Evolutionary conservation across 2,329 filamentous ascomycete genomes (phyloP), one percentile per base, ranked within the genome.

Genomic region (Pezicula rhizophila): DNA sequence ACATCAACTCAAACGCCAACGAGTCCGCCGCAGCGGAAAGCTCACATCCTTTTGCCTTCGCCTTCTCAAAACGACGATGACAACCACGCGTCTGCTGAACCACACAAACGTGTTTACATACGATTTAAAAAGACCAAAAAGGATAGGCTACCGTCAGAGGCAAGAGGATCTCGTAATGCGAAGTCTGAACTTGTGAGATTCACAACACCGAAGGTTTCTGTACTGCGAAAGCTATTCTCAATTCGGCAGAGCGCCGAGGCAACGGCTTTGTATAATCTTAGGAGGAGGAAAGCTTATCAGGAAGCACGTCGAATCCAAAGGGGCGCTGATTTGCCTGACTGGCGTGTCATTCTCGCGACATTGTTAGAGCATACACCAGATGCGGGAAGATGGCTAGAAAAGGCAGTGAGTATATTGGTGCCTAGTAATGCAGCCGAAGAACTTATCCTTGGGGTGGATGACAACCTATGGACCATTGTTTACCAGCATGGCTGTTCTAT

Each of bases 381-480:
- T 6, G 44, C 54, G 25, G 52, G 51, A 4, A 39, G 50, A 23
- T 57, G 57, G 57, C 46, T 60, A 5, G 51, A 57, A 1, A 50
- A 52, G 20, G 51, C 50, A 15, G 20, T 60, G 20, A 46, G 48
- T 17, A 31, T 62, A 18, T 38, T 46, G 18, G 37, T 60, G 17
- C 50, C 57, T 6, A 25, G 39, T 8, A 33, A 31, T 10, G 51
- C 44, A 26, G 33, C 42, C 2, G 10, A 37, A 17, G 15, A 18
- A 23, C 42, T 60, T 17, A 4, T 60, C 7, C 15, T 31, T 48
- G 50, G 53, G 8, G 44, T 59, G 8, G 57, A 62, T 37, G 47
- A 59, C 23, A 54, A 53, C 46, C 55, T 60, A 14, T 52, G 48
- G 49, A 52, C 54, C 11, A 55, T 60, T 45, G 54, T 42, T 5